Evolutionary conservation across 2,329 filamentous ascomycete genomes (phyloP), one percentile per base, ranked within the genome.

Genomic region (Aspergillus pseudonomiae): DNA sequence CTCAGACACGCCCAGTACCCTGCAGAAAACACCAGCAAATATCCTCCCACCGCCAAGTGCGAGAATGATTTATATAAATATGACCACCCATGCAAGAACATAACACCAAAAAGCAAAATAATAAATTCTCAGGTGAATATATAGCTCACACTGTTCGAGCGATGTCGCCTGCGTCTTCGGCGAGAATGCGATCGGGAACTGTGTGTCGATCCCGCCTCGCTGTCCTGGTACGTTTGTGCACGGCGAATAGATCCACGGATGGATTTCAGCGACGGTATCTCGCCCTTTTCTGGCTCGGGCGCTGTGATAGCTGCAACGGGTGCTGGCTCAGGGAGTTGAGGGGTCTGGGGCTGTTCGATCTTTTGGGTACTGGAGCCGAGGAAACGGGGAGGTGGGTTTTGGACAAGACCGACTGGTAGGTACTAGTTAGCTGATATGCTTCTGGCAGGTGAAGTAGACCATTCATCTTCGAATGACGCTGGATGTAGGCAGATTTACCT

Each of bases 151-250:
- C 52, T 55, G 4, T 24, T 55, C 11, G 52, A 21, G 0, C 52
- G 52, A 28, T 55, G 52, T 26, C 52, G 52, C 10, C 52, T 19
- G 11, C 52, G 30, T 26, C 32, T 14, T 26, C 52, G 16, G 24
- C 39, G 52, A 9, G 52, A 39, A 41, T 55, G 52, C n/a, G 52
- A 55, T 21, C 32, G 52, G 30, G 52, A 54, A 54, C 52, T 36
- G 9, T 39, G n/a, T 3, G 52, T 55, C 24, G 52, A 55, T 21
- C 52, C 52, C 10, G 36, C 21, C 14, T 55, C 52, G 16, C 52
- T 55, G 6, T 36, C 32, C 7, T 34, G 32, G 14, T 55, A 55
- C 12, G 52, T 55, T 1, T 30, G 21, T 1, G 52, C 32, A 19
- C 11, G 52, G 14, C 52, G 52, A 11, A 55, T 24, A 12, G 32